Evolutionary conservation across 352 stramenopile species (phyloP).

Genomic region (Pythium brachiatum): DNA sequence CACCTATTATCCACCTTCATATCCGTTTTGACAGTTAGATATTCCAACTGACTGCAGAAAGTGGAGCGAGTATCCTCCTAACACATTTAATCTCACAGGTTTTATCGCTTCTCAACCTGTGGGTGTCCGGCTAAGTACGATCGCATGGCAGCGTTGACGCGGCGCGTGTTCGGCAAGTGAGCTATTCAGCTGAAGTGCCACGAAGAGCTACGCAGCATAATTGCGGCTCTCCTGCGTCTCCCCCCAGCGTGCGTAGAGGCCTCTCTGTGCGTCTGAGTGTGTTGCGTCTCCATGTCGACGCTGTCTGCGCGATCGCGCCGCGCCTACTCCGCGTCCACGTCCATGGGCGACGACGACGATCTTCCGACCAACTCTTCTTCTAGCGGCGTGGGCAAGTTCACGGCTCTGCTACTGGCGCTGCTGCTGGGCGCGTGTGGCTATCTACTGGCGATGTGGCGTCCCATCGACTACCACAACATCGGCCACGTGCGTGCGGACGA

Average conservation of each 20-base stretch:
- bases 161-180: constrained; percentile 1
- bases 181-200: background rate
- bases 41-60: background rate
- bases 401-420: constrained; percentile 5
- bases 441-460: constrained; percentile 19
- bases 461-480: constrained; percentile 55
- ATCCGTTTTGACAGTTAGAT: background rate
- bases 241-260: background rate
- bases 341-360: constrained; percentile 3
- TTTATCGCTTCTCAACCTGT: background rate
- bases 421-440: constrained; percentile 16
- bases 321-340: constrained; percentile 10
- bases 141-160: background rate
- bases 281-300: constrained; percentile 13
- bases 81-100: background rate
- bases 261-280: background rate
- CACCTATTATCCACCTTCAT: background rate
- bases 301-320: constrained; percentile 25
- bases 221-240: background rate
- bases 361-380: background rate
- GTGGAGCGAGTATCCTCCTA: background rate
- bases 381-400: background rate
- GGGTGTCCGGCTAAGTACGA: constrained; percentile 5
- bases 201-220: background rate
- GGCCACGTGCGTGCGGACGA: constrained; percentile 50